Evolutionary conservation across 805 yeast species (phyloP).

Genomic region (Candida namnaoensis): DNA sequence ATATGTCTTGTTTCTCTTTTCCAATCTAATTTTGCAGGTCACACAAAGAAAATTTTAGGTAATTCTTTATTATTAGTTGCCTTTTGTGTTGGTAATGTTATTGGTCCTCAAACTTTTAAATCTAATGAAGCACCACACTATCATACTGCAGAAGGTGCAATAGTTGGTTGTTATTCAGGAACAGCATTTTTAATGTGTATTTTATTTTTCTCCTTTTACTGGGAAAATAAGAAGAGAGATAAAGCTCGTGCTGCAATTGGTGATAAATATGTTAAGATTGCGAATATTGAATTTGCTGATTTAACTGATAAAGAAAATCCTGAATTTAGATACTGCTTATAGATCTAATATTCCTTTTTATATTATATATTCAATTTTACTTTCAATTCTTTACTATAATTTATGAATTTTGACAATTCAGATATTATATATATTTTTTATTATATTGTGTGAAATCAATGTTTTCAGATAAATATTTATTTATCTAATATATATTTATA

Average conservation of each 20-base stretch:
- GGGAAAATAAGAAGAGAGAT: constrained; percentile 35
- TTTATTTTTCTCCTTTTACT: constrained; percentile 18
- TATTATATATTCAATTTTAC: too few relatives aligned
- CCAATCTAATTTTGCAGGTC: constrained; percentile 54
- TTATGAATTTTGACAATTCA: too few relatives aligned
- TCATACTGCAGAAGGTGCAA: constrained; percentile 41
- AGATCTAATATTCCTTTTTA: too few relatives aligned
- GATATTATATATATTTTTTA: too few relatives aligned
- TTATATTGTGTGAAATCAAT: too few relatives aligned
- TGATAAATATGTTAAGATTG: constrained; percentile 13
- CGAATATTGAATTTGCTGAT: constrained; percentile 33
- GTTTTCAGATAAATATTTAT: too few relatives aligned
- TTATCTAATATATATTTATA: too few relatives aligned
- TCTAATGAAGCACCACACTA: constrained; percentile 50
- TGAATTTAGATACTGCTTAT: constrained; percentile 22
- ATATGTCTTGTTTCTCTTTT: constrained; percentile 25
- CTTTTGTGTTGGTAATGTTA: constrained; percentile 61
- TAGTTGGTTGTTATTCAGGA: constrained; percentile 37
- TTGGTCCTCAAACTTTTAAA: constrained; percentile 68
- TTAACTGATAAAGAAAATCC: constrained; percentile 36
- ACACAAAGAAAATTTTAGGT: constrained; percentile 57
- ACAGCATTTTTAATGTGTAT: constrained; percentile 7
- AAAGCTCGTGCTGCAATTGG: constrained; percentile 10
- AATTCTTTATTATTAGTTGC: constrained; percentile 53
- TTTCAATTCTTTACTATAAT: too few relatives aligned